A percentile compares a stretch with the other conserved stretches of the same genome.
Conservation (phyloP, 2,329 filamentous ascomycete genomes). For the Apiospora marii region DNA sequence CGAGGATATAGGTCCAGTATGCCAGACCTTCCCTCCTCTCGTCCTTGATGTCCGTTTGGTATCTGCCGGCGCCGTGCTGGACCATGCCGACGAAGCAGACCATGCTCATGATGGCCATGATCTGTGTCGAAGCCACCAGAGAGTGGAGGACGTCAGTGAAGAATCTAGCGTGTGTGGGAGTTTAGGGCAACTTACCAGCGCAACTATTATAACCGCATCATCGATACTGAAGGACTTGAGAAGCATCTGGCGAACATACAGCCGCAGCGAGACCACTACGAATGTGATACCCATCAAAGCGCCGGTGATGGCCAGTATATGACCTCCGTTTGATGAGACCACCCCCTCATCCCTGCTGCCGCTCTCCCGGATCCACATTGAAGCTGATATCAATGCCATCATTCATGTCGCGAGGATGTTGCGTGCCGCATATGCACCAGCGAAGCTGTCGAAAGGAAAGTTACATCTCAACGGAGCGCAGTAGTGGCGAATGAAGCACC, state of each 20-base stretch:
- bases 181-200: neutral
- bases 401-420: too few relatives aligned
- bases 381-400: neutral
- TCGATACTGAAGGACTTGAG: constrained; percentile 25
- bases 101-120: constrained; percentile 25
- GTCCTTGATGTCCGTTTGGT: neutral
- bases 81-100: constrained; percentile 25
- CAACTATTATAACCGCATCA: constrained; percentile 13
- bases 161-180: too few relatives aligned
- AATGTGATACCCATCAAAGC: constrained; percentile 22
- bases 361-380: neutral
- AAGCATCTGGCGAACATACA: constrained; percentile 14
- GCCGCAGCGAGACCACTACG: constrained; percentile 15
- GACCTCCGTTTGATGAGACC: neutral
- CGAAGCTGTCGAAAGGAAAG: neutral
- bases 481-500: neutral
- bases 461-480: neutral
- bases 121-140: neutral
- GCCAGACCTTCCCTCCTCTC: constrained; percentile 20
- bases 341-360: too few relatives aligned
- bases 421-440: neutral
- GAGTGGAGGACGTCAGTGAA: neutral
- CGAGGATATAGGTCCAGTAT: neutral
- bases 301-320: constrained; percentile 17
- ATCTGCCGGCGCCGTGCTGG: constrained; percentile 17